Conservation (phyloP, 1,284 basidiomycete species). For the Gomphus bonarii region DNA sequence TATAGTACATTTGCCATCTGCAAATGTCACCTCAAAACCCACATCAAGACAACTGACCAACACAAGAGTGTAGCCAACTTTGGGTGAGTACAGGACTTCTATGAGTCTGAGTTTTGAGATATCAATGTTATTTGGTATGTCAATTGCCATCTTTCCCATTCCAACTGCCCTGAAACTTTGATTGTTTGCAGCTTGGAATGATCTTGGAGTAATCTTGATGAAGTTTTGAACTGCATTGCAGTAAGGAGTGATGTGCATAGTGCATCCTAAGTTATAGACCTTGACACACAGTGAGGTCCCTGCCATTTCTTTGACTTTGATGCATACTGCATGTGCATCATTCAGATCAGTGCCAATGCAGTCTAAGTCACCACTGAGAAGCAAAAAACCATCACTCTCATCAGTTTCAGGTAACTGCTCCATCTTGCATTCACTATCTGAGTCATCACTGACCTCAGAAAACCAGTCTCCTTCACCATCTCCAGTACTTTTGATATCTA, state of each 20-base stretch:
- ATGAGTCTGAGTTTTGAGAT: background rate
- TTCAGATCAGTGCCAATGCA: background rate
- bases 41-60: background rate
- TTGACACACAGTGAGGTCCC: background rate
- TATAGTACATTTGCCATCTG: background rate
- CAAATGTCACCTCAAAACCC: constrained; percentile 4
- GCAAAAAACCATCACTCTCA: background rate
- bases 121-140: background rate
- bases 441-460: no score
- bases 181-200: background rate
- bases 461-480: no score
- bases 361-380: background rate
- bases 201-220: no score
- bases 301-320: background rate
- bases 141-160: background rate
- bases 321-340: background rate
- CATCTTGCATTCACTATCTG: no score
- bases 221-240: constrained; percentile 21
- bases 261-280: constrained; percentile 25
- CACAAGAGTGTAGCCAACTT: background rate
- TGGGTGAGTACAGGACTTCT: background rate
- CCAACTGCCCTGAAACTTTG: background rate
- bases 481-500: no score
- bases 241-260: constrained; percentile 30
- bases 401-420: background rate